Evolutionary conservation across 2,329 filamentous ascomycete genomes (phyloP).

Genomic region (Epichloe glyceriae): DNA sequence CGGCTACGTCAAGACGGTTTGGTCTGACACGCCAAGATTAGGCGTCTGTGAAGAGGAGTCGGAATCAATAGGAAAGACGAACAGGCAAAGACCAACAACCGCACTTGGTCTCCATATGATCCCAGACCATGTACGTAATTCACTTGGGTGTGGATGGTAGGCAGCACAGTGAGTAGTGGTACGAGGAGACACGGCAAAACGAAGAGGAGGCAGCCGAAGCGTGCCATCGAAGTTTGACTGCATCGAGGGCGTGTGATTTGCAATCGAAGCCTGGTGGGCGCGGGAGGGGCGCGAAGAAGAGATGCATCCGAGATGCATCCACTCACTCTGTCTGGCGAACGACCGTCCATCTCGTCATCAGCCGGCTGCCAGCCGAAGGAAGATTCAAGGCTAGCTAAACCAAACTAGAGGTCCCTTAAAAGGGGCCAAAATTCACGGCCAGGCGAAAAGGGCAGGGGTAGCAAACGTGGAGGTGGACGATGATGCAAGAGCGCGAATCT

Average conservation of each 20-base stretch:
- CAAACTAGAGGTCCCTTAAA: background rate
- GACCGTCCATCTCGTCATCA: background rate
- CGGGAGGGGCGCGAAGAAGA: background rate
- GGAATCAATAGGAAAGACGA: background rate
- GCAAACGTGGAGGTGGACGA: background rate
- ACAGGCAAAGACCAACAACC: conserved; percentile 3
- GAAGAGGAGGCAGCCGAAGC: background rate
- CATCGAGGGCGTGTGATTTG: conserved; percentile 1
- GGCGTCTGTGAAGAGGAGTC: background rate
- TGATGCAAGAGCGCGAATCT: background rate
- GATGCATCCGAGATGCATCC: conserved; percentile 1
- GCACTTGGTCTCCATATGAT: conserved; percentile 4
- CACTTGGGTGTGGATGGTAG: conserved; percentile 7
- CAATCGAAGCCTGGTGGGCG: background rate
- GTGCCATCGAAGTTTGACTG: background rate
- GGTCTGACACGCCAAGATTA: conserved; percentile 8
- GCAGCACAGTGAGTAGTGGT: background rate
- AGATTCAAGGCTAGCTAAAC: too few species aligned
- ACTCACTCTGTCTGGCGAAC: background rate
- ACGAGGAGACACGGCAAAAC: background rate
- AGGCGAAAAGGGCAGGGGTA: background rate
- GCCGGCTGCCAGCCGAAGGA: background rate
- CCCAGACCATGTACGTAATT: conserved; percentile 6
- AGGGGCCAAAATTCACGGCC: background rate
- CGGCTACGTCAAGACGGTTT: conserved; percentile 15